A percentile compares a stretch with the other conserved stretches of the same genome.
Conservation (phyloP, 169 alveolate genomes). For the Eimeria sp. region DNA sequence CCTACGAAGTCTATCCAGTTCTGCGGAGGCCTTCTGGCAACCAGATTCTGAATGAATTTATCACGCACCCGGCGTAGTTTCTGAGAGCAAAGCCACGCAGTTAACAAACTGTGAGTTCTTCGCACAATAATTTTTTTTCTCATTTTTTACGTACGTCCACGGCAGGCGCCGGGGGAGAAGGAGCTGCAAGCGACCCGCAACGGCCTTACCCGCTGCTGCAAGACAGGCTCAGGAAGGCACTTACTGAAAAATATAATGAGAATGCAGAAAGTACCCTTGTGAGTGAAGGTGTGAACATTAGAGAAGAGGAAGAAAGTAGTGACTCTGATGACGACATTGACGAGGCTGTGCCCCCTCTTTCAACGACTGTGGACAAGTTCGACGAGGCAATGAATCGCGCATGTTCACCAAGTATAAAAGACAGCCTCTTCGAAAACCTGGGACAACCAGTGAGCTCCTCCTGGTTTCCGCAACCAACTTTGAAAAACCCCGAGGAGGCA, state of each 20-base stretch:
- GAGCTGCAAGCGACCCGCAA: background rate
- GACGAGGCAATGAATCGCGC: constrained; percentile 56
- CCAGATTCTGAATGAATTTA: background rate
- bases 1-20: background rate
- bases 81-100: background rate
- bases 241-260: background rate
- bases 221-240: background rate
- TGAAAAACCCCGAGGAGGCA: background rate
- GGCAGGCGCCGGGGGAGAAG: background rate
- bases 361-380: constrained; percentile 19
- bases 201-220: background rate
- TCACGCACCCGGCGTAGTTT: background rate
- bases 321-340: constrained; percentile 33
- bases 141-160: background rate
- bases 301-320: background rate
- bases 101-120: background rate
- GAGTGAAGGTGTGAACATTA: background rate
- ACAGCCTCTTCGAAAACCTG: constrained; percentile 13
- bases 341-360: background rate
- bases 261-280: background rate
- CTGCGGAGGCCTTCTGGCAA: background rate
- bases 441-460: constrained; percentile 8
- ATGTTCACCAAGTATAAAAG: background rate
- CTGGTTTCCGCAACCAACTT: background rate
- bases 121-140: background rate